Base-by-base conservation (phyloP, 306 rosid genomes). In the Vachellia pachyceras region DNA sequence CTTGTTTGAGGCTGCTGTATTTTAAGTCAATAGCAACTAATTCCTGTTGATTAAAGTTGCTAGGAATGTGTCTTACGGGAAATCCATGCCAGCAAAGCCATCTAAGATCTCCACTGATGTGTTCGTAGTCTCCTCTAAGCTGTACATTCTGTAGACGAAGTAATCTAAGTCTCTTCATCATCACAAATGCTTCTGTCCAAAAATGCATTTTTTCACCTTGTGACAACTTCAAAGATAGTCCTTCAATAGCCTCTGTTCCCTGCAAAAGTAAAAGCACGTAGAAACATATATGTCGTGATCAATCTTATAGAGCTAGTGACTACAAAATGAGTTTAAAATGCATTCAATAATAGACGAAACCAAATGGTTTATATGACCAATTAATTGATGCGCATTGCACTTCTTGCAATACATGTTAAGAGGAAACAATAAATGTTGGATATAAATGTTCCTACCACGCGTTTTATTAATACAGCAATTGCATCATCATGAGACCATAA, bases 151-250 rank as follows among this genome's bases (percentile, higher is more conserved):
- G 46, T 52, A 85, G 73, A 75, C 69, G 82, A 76, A 85, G 79
- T 25, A 85, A 64, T 57, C 79, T 85, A 2, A 85, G 86, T 44
- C 17, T 82, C 68, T 82, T 70, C 88, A 85, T 85, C 11, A 61
- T 54, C 61, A 75, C 6, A 25, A 85, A 85, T 9, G 76, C 63
- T 37, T 52, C 36, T 10, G 79, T 54, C 1, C 5, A 11, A 4
- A 85, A 44, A 42, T 23, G 7, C n/a, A 35, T 5, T 42, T 45
- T 1, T 49, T n/a, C 46, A 15, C 0, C 47, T 23, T 6, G 11
- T 10, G 79, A n/a, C 8, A 69, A 52, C 68, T 74, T 82, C 49
- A 85, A 79, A 50, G 23, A 3, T 25, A 85, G 10, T 18, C 88
- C 88, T 72, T 82, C 64, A 23, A 85, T 5, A 69, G 18, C 67